Evolutionary conservation across 2,329 filamentous ascomycete genomes (phyloP).

Genomic region (Fusarium sublunatum): DNA sequence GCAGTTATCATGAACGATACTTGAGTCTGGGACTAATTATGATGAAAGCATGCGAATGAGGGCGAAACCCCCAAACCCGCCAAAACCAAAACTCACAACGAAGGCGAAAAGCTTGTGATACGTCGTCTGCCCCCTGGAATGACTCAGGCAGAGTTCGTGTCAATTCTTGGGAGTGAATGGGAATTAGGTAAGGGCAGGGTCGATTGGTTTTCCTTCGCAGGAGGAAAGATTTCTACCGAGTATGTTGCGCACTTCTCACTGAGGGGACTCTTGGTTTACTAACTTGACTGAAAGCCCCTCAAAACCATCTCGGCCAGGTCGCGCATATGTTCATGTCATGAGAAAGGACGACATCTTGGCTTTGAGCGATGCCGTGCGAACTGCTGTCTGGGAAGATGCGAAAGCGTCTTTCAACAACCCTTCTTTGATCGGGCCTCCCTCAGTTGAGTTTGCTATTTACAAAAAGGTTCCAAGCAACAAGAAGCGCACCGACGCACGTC

Average conservation of each 20-base stretch:
- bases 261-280: conserved; percentile 12
- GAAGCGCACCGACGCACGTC: conserved; percentile 81
- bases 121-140: conserved; percentile 88
- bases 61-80: conserved; percentile 47
- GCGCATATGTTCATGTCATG: conserved; percentile 85
- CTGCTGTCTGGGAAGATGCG: conserved; percentile 80
- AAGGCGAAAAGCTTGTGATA: conserved; percentile 84
- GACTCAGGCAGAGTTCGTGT: conserved; percentile 80
- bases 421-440: conserved; percentile 80
- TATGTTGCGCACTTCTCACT: conserved; percentile 57
- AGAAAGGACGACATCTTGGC: conserved; percentile 73
- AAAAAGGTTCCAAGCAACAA: conserved; percentile 82
- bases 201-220: conserved; percentile 79
- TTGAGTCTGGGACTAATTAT: conserved; percentile 30
- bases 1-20: conserved; percentile 3
- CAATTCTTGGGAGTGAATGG: conserved; percentile 82
- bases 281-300: conserved; percentile 68
- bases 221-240: conserved; percentile 84
- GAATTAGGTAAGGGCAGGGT: conserved; percentile 81
- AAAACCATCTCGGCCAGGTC: conserved; percentile 83
- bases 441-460: conserved; percentile 84
- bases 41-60: conserved; percentile 44
- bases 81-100: conserved; percentile 50
- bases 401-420: conserved; percentile 78
- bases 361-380: conserved; percentile 77